Base-by-base conservation (phyloP, 306 rosid species). In the Glycyrrhiza uralensis region DNA sequence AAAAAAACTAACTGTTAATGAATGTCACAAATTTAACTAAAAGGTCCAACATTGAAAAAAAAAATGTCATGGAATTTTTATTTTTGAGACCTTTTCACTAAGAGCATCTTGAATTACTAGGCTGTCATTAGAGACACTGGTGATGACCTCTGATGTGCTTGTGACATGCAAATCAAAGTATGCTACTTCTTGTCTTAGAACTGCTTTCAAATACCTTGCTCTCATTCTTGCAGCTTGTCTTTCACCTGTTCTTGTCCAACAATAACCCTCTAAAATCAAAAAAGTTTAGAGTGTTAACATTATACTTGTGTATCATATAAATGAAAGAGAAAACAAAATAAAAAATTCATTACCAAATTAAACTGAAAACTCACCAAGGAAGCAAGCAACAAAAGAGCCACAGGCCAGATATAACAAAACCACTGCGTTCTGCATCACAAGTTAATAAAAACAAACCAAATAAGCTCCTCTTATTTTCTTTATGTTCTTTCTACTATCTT, bases 191-290 rank as follows among this genome's bases (percentile, higher is more conserved):
- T 94, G 98, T 45, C 98, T 80, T 0, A 94, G 82, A 51, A 94
- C 85, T 51, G 97, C 98, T 63, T 86, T 91, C 75, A 94, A 79
- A 35, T 89, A 94, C 29, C 88, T 86, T 0, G 79, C 92, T 85
- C 98, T 89, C 96, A 94, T 89, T 79, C 87, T 87, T 23, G 98
- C 84, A 3, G 97, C 89, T 80, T 94, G 98, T 62, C 97, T 80
- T 72, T 89, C 97, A 0, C 96, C 96, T 3, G 98, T 94, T 87
- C 98, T 87, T 55, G 98, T 91, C 98, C 98, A 94, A 39, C 96
- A 91, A 76, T 87, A 94, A 2, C 98, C 98, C 88, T 91, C 97
- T 93, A 13, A 55, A 56, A 15, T 1, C 65, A 49, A 50, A 13
- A 18, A 63, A 38, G 7, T 26, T 13, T 1, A 56, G 23, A 15